A percentile compares a stretch with the other conserved stretches of the same genome.
phyloP scores from a whole-genome alignment of 2,329 filamentous ascomycete genomes.

The Botrytis sinoallii region DNA sequence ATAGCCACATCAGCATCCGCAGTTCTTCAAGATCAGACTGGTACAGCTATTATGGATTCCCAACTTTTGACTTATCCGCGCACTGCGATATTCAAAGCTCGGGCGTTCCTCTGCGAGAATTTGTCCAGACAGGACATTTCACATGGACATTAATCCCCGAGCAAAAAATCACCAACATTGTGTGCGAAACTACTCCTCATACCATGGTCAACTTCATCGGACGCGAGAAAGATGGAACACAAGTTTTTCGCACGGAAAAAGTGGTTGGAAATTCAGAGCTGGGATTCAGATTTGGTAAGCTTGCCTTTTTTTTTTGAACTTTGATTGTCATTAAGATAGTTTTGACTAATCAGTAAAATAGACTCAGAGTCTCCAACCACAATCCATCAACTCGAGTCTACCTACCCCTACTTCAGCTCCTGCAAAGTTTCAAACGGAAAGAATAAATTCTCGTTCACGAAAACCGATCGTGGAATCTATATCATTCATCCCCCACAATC shows the following conservation, averaged over 20 bases:
- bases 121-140: constrained; percentile 2
- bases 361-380: not conserved
- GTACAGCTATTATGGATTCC: constrained; percentile 11
- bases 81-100: constrained; percentile 12
- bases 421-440: constrained; percentile 5
- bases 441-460: constrained; percentile 3
- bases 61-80: constrained; percentile 1
- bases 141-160: constrained; percentile 10
- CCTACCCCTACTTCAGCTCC: not conserved
- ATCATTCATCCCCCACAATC: not conserved
- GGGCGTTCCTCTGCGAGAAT: constrained; percentile 5
- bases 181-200: constrained; percentile 8
- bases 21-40: constrained; percentile 2
- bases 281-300: not conserved
- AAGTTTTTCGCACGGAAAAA: not conserved
- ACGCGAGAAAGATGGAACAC: not conserved
- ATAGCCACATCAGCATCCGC: constrained; percentile 10
- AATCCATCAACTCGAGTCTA: constrained; percentile 9
- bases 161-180: constrained; percentile 14
- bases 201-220: constrained; percentile 9
- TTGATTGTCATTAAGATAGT: not conserved
- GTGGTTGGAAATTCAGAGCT: not conserved
- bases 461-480: constrained; percentile 7
- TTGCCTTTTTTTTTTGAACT: not conserved
- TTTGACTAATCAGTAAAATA: not conserved